Base-by-base conservation (phyloP, 73 alveolate species). In the Effrenium voratum region DNA sequence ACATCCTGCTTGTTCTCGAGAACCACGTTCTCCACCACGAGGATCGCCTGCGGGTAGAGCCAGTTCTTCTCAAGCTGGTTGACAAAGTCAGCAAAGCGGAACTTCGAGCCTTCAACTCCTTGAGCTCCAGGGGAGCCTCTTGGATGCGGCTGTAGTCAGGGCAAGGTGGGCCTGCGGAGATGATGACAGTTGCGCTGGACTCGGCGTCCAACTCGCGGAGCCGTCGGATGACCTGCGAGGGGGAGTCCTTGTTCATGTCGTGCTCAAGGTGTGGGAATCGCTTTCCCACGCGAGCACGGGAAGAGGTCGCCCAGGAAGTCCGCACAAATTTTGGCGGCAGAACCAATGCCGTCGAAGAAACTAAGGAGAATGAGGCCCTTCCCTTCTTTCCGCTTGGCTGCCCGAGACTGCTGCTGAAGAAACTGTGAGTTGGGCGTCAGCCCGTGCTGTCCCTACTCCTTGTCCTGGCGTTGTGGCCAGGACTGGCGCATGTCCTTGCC, bases 381-480 rank as follows among this genome's bases (percentile, higher is more conserved):
- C 80, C 46, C 8, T 5, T 0, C 28, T 30, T 46, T 16, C n/a
- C 1, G 49, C 49, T n/a, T 44, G 4, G 13, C 2, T 0, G 47
- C 47, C 26, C 30, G 13, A 46, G 47, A 15, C 46, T 32, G 47
- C 81, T n/a, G 47, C 6, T 24, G 47, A 44, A 2, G 10, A 44
- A 24, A 34, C 81, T 5, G 81, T 2, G 49, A 46, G 30, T 8
- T 12, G 81, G 49, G 80, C 22, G 30, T 68, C 80, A n/a, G 81
- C 49, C 81, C 81, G 81, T 2, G 81, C 81, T 70, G 81, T 36
- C 81, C 81, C 81, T 70, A 70, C 49, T 32, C 49, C 81, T 60
- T 60, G 40, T 32, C 47, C n/a, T 0, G 36, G 28, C 30, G 81
- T 36, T 60, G 75, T 36, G 15, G 75, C 68, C 68, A 22, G 30